A percentile compares a stretch with the other conserved stretches of the same genome.
These are phyloP conservation scores for Pilobolus umbonatus DNA, from an alignment of 192 early-diverging fungal genomes.

Conservation along the genomic window DNA sequence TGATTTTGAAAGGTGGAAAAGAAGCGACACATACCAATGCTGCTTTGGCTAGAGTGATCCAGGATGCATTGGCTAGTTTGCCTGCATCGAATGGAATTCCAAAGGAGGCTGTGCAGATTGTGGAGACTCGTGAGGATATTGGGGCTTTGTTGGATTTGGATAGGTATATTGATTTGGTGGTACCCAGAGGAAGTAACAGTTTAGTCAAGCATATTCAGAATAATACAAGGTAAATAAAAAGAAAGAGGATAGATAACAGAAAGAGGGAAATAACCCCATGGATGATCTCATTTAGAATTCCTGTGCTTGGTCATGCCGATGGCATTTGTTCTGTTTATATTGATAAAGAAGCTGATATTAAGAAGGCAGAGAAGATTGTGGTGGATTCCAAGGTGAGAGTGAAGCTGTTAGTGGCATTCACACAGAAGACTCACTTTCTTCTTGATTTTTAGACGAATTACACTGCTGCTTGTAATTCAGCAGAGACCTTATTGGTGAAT, in stretches of 20 bases:
- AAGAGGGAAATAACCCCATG: not conserved
- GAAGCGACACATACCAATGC: constrained; percentile 80
- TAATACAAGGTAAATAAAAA: constrained; percentile 65
- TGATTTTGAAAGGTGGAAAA: constrained; percentile 96
- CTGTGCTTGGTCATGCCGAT: constrained; percentile 99
- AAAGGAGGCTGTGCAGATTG: constrained; percentile 74
- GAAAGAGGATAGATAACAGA: not conserved
- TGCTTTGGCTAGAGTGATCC: constrained; percentile 70
- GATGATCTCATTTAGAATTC: constrained; percentile 72
- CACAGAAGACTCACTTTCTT: not conserved
- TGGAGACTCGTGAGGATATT: constrained; percentile 88
- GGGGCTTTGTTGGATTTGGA: constrained; percentile 80
- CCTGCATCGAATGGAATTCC: constrained; percentile 47
- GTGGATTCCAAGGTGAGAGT: constrained; percentile 81
- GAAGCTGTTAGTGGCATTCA: not conserved
- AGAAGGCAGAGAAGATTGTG: constrained; percentile 71
- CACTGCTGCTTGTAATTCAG: constrained; percentile 94
- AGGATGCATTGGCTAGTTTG: constrained; percentile 63
- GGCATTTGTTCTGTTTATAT: constrained; percentile 92
- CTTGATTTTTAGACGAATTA: constrained; percentile 60
- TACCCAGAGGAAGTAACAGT: constrained; percentile 90
- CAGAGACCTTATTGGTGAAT: constrained; percentile 92
- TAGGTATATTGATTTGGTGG: constrained; percentile 91
- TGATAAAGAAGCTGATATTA: constrained; percentile 75
- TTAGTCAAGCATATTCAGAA: constrained; percentile 90